Conservation (phyloP, 1,284 basidiomycete species). For the Naganishia albida region DNA sequence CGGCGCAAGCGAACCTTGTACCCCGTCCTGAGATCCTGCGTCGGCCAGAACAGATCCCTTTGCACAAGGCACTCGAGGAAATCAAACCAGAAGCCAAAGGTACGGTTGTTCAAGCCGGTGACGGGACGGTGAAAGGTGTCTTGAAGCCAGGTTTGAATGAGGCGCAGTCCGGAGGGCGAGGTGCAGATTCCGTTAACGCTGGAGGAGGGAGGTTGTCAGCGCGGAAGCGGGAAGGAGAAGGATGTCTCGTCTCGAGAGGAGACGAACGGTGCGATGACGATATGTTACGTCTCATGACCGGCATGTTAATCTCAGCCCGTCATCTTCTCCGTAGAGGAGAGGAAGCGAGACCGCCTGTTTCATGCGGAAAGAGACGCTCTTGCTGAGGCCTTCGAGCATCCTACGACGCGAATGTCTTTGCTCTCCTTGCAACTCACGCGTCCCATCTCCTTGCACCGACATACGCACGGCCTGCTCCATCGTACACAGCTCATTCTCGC, state of each 20-base stretch:
- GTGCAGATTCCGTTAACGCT: conserved; percentile 48
- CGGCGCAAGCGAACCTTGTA: conserved; percentile 37
- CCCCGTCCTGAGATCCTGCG: conserved; percentile 35
- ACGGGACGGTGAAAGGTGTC: conserved; percentile 41
- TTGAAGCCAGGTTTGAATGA: conserved; percentile 37
- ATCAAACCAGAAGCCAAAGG: conserved; percentile 44
- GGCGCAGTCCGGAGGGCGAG: conserved; percentile 36
- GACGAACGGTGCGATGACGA: not conserved
- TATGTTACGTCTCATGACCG: no score
- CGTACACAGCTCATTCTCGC: no score
- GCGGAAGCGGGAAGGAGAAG: not conserved
- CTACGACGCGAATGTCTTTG: no score
- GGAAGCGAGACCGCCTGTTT: no score
- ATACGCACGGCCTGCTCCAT: no score
- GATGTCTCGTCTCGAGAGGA: not conserved
- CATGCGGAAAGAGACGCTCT: no score
- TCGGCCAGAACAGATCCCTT: conserved; percentile 41
- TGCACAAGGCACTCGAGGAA: conserved; percentile 46
- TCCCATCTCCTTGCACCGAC: no score
- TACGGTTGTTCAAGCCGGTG: conserved; percentile 43
- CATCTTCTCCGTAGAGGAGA: no score
- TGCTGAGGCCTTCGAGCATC: no score
- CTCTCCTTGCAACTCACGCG: no score
- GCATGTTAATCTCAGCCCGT: no score
- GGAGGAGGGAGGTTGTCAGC: not conserved